Evolutionary conservation across 371 early-diverging fungal genomes (phyloP), one percentile per base, ranked within the genome.

Genomic region (Parasitella parasitica): DNA sequence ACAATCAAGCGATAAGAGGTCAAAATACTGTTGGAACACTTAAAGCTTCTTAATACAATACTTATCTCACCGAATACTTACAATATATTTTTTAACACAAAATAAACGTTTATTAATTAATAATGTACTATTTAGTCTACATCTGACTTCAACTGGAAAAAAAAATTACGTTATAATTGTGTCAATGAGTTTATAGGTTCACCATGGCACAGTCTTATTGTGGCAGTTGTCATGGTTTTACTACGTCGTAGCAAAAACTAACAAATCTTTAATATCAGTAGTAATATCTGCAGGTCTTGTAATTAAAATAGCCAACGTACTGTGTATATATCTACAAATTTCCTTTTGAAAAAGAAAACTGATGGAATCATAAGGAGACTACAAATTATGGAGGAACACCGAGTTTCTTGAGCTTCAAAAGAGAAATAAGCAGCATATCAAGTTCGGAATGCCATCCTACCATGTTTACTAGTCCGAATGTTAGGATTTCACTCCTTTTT

Each of bases 401-500:
- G 28, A 49, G 46, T 13, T 46, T 46, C 46, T 46, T 49, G 28
- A 49, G 28, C 16, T 22, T 49, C 28, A 28, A 49, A 49, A 49
- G 50, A 49, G 50, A 12, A 49, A 49, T 49, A 49, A 49, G 50
- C 50, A 49, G 50, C 28, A 49, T 13, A 49, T 49, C 50, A 49
- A 49, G 50, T 49, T 49, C 50, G 50, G 50, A 28, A 49, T 49
- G 50, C 50, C 50, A 49, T 49, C 50, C 26, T 49, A 28, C 50
- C 50, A 49, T 49, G 50, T 28, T 49, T 28, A 49, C 28, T 49
- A 49, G 50, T 27, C 50, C 50, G 16, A 49, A 49, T 26, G 50
- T 28, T 27, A 49, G 26, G 50, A 28, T 49, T 49, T 49, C 16
- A 49, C 28, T 24, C 50, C 50, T 26, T 49, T 49, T 49, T 49